Conservation (phyloP, 805 yeast genomes). For the Blastobotrys robertii region DNA sequence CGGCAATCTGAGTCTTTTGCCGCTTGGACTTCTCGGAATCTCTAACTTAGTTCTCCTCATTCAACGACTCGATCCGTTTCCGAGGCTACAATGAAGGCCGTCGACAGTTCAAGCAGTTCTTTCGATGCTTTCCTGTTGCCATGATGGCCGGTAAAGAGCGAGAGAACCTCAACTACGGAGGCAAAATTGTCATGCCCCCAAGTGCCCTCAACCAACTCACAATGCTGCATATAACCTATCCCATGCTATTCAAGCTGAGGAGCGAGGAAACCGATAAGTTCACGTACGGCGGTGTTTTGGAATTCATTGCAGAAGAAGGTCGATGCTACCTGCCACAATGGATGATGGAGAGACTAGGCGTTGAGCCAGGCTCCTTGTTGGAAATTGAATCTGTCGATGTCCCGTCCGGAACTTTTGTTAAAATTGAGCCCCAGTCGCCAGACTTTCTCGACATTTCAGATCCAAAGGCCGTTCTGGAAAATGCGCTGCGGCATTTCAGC, state of each 20-base stretch:
- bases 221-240: slow-evolving; percentile 86
- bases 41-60: slow-evolving; percentile 4
- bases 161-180: slow-evolving; percentile 81
- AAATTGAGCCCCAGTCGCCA: slow-evolving; percentile 89
- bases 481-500: slow-evolving; percentile 80
- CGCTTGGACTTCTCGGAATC: no score
- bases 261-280: slow-evolving; percentile 50
- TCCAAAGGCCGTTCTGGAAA: slow-evolving; percentile 94
- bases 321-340: slow-evolving; percentile 90
- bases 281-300: slow-evolving; percentile 92
- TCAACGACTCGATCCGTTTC: slow-evolving; percentile 1
- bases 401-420: slow-evolving; percentile 80
- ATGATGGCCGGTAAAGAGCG: slow-evolving; percentile 72
- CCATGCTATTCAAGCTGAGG: slow-evolving; percentile 80
- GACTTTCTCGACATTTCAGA: slow-evolving; percentile 90
- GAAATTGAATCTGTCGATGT: slow-evolving; percentile 64
- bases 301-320: slow-evolving; percentile 96
- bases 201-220: slow-evolving; percentile 80
- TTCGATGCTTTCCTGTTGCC: slow-evolving; percentile 83
- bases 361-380: slow-evolving; percentile 73
- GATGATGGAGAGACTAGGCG: slow-evolving; percentile 76
- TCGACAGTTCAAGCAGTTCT: slow-evolving; percentile 66
- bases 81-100: slow-evolving; percentile 5
- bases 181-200: slow-evolving; percentile 90
- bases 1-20: slow-evolving; percentile 1